Conservation (phyloP, 1,284 basidiomycete genomes). For the Peniophora sp. region DNA sequence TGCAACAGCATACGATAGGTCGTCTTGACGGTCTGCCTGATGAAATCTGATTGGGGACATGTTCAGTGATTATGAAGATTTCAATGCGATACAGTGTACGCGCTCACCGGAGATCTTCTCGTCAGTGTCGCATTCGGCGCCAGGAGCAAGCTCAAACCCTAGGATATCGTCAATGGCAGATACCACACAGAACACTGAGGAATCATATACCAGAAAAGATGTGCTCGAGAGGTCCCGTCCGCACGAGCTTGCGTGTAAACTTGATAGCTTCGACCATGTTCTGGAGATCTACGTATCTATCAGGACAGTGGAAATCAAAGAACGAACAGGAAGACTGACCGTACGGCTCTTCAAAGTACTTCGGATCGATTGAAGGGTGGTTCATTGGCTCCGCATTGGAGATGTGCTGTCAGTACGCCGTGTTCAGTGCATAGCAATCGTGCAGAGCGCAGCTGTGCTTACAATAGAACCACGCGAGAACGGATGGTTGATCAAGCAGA, state of each 20-base stretch:
- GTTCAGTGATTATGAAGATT: too few relatives aligned
- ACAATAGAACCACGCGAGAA: slow-evolving; percentile 30
- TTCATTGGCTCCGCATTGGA: too few relatives aligned
- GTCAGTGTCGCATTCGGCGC: slow-evolving; percentile 10
- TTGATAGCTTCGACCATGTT: slow-evolving; percentile 10
- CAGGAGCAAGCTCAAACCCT: slow-evolving; percentile 1
- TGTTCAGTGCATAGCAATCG: background rate
- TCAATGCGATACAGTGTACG: too few relatives aligned
- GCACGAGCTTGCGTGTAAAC: slow-evolving; percentile 6
- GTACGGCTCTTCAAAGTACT: slow-evolving; percentile 11
- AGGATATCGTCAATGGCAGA: too few relatives aligned
- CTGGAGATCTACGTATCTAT: too few relatives aligned
- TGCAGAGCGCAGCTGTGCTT: slow-evolving; percentile 2
- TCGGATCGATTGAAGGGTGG: slow-evolving; percentile 11
- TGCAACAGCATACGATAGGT: slow-evolving; percentile 4
- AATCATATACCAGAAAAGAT: slow-evolving; percentile 6
- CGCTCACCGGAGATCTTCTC: slow-evolving; percentile 3
- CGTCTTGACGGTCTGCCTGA: slow-evolving; percentile 14
- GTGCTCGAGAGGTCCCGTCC: slow-evolving; percentile 8
- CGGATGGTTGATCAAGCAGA: too few relatives aligned
- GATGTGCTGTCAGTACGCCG: too few relatives aligned
- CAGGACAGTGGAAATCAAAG: too few relatives aligned
- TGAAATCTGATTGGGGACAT: too few relatives aligned
- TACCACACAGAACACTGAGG: too few relatives aligned
- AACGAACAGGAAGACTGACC: slow-evolving; percentile 4